Percentiles rank a stretch among this genome's conserved stretches.
Evolutionary conservation across 2,329 filamentous ascomycete species (phyloP).

Genomic region (Geosmithia putterillii): DNA sequence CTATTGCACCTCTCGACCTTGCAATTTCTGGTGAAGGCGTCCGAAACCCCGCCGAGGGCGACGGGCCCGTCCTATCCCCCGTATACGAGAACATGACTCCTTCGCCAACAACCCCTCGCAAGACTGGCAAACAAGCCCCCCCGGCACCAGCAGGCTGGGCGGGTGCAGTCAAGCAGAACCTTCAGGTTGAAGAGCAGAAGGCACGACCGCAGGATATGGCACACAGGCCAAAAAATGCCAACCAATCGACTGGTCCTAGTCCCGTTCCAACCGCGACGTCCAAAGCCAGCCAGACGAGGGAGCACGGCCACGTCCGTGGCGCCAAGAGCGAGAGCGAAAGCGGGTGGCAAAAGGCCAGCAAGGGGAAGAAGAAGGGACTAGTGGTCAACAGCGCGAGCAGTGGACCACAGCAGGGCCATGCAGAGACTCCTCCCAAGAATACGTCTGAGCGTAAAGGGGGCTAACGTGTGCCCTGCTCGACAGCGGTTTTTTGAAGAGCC

Average conservation of each 20-base stretch:
- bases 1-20: conserved; percentile 43
- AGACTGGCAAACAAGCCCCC: conserved; percentile 13
- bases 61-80: conserved; percentile 50
- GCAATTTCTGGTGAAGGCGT: conserved; percentile 32
- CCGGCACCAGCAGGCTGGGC: not conserved
- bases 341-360: conserved; percentile 48
- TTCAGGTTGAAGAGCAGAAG: conserved; percentile 2
- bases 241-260: not conserved
- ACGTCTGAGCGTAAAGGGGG: conserved; percentile 52
- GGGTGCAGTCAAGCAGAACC: conserved; percentile 2
- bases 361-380: conserved; percentile 28
- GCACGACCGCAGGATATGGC: conserved; percentile 5
- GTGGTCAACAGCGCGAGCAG: conserved; percentile 6
- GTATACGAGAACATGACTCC: conserved; percentile 64
- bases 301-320: conserved; percentile 40
- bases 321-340: conserved; percentile 42
- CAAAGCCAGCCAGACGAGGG: conserved; percentile 27
- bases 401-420: conserved; percentile 17
- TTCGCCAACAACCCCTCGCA: conserved; percentile 50
- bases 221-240: not conserved
- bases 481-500: not conserved
- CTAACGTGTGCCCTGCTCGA: conserved; percentile 19
- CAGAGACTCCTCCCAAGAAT: conserved; percentile 44
- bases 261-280: conserved; percentile 2
- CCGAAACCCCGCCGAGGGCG: conserved; percentile 18